A percentile compares a stretch with the other conserved stretches of the same genome.
Conservation (phyloP, 441 rosid species). For the Hura crepitans region DNA sequence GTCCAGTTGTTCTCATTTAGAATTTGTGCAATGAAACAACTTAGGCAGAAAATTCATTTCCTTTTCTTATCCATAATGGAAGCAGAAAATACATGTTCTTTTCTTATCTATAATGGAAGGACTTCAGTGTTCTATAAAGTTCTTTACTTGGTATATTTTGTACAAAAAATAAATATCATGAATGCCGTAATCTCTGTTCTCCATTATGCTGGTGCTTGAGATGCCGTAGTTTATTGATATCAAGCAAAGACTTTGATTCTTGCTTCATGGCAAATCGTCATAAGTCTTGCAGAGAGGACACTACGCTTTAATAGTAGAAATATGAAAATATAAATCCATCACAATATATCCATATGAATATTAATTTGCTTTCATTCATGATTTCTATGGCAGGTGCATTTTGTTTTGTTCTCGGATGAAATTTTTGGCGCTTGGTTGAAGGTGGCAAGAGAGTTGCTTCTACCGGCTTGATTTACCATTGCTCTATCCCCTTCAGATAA, state of each 20-base stretch:
- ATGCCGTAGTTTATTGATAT: background rate
- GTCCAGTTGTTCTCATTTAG: too few relatives aligned
- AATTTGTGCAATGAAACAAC: too few relatives aligned
- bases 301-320: background rate
- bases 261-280: background rate
- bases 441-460: conserved; percentile 63
- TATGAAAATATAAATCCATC: background rate
- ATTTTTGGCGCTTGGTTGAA: conserved; percentile 52
- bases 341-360: background rate
- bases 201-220: background rate
- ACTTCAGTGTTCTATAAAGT: too few relatives aligned
- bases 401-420: conserved; percentile 60
- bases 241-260: background rate
- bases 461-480: conserved; percentile 14
- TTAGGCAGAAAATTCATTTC: background rate
- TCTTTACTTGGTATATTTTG: background rate
- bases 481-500: background rate
- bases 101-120: too few relatives aligned
- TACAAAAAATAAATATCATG: too few relatives aligned
- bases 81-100: too few relatives aligned
- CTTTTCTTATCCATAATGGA: too few relatives aligned
- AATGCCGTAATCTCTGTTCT: background rate
- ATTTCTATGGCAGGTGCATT: conserved; percentile 54
- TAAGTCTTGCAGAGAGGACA: background rate
- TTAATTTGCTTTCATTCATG: background rate